Evolutionary conservation across 352 stramenopile genomes (phyloP), one percentile per base, ranked within the genome.

Genomic region (Pythium brassicae): DNA sequence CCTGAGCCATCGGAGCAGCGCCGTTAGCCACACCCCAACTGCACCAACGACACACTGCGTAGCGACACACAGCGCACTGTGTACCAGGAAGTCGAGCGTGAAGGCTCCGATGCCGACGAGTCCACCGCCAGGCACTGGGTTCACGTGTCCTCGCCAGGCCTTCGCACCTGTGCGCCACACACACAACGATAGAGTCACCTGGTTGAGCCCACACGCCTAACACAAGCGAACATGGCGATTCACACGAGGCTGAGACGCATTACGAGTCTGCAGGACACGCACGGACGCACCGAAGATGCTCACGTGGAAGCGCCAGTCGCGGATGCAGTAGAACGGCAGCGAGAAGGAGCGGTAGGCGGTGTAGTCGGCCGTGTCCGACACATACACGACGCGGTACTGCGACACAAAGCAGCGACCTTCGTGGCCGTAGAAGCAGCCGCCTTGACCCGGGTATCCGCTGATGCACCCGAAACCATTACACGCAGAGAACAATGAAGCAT

Each of bases 391-490:
- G 34, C 83, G 78, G 61, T 92, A 92, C 59, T 92, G 83, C 17
- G 83, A 92, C 19, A 89, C 66, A 57, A 83, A 90, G 57, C 79
- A 89, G 39, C 71, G 63, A 7, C 83, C 83, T 65, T 83, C 61
- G 26, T 78, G 70, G 20, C 83, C 74, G 56, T 88, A 90, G 63
- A 90, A 92, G 62, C 79, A 92, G 44, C 83, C 79, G 52, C 83
- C 83, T 62, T 90, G 71, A n/a, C 83, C 83, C 23, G 83, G 83
- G 61, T 92, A 92, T 7, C 83, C 79, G 66, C 83, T 92, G 45
- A 37, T 27, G 25, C 12, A 26, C n/a, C n/a, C n/a, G n/a, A n/a
- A n/a, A n/a, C n/a, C n/a, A n/a, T n/a, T n/a, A n/a, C n/a, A n/a
- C 34, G 26, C 27, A n/a, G 1, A 29, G 12, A 23, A 23, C 17